These are phyloP conservation scores for Actinomucor elegans DNA, from an alignment of 371 early-diverging fungal species.

Conservation along the genomic window DNA sequence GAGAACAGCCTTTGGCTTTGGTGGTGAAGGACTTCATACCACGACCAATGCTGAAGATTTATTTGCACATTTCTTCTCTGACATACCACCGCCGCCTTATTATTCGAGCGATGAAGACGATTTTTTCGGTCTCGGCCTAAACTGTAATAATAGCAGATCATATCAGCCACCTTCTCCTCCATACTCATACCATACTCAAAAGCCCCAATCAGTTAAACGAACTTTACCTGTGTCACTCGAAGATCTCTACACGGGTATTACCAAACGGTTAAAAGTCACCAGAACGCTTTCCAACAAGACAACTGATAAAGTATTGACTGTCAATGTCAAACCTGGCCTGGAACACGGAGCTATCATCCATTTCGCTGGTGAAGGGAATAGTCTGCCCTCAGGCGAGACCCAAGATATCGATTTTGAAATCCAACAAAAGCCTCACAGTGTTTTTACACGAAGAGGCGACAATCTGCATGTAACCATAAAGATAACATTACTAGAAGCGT, in stretches of 20 bases:
- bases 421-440: conserved; percentile 90
- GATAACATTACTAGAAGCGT: conserved; percentile 77
- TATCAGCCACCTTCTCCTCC: conserved; percentile 8
- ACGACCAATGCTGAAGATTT: conserved; percentile 80
- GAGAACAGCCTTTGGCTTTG: too few species aligned
- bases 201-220: conserved; percentile 62
- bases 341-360: conserved; percentile 96
- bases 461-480: conserved; percentile 67
- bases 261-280: conserved; percentile 92
- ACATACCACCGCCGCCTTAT: background rate
- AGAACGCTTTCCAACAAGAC: conserved; percentile 55
- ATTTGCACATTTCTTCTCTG: conserved; percentile 80
- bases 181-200: conserved; percentile 21
- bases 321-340: conserved; percentile 94
- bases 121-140: background rate
- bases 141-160: too few species aligned
- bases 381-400: conserved; percentile 65
- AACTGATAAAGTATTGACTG: conserved; percentile 64
- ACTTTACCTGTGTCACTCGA: conserved; percentile 81
- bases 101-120: conserved; percentile 4
- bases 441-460: conserved; percentile 86
- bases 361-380: conserved; percentile 91
- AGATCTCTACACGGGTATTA: conserved; percentile 89
- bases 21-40: too few species aligned
- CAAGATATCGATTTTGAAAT: conserved; percentile 94